Conservation (phyloP, 1,284 basidiomycete species). For the Austroboletus novae-zelandiae region DNA sequence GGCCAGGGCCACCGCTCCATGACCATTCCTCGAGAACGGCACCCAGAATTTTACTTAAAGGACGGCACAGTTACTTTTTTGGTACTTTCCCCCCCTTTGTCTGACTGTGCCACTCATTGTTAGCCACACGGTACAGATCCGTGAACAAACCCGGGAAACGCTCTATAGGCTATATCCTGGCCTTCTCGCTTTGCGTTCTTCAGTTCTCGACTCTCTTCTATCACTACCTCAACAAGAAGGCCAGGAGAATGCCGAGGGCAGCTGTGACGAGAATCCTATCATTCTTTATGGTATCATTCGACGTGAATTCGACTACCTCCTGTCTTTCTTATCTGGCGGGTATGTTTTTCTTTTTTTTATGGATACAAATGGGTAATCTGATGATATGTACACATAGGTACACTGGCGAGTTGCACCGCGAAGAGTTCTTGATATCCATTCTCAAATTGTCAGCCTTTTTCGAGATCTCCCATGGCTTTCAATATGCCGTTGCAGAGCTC, state of each 20-base stretch:
- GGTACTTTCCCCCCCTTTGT: neutral
- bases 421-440: neutral
- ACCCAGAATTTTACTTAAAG: neutral
- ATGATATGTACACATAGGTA: neutral
- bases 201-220: slow-evolving; percentile 3
- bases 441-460: slow-evolving; percentile 8
- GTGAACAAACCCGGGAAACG: neutral
- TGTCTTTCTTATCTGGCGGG: slow-evolving; percentile 7
- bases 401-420: neutral
- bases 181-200: slow-evolving; percentile 1
- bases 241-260: neutral
- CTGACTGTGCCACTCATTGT: too few species aligned
- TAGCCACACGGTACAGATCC: neutral
- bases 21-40: neutral
- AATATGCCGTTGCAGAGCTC: slow-evolving; percentile 4
- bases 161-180: slow-evolving; percentile 9
- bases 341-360: neutral
- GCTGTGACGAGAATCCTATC: slow-evolving; percentile 10
- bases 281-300: neutral
- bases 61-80: neutral
- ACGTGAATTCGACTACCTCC: slow-evolving; percentile 10
- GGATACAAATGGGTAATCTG: neutral
- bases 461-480: slow-evolving; percentile 2
- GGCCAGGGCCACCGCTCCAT: neutral
- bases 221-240: slow-evolving; percentile 3